These are phyloP conservation scores for Candida neerlandica DNA, from an alignment of 1,139 yeast genomes.

Conservation along the genomic window DNA sequence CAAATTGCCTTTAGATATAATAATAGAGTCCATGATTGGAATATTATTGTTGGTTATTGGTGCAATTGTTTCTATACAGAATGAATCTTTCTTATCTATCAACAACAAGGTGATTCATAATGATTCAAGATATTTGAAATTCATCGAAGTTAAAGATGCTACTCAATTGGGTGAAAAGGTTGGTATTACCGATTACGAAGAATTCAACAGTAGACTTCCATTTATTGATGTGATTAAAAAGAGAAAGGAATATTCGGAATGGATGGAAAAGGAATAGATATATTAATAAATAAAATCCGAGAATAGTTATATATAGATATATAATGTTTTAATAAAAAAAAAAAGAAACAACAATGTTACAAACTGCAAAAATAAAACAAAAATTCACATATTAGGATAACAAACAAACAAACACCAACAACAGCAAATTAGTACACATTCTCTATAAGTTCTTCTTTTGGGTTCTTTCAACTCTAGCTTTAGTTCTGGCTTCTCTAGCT, in stretches of 20 bases:
- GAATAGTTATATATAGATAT: neutral
- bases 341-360: neutral
- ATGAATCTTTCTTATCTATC: constrained; percentile 25
- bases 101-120: constrained; percentile 24
- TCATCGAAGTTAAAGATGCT: constrained; percentile 51
- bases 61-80: constrained; percentile 30
- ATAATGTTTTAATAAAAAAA: neutral
- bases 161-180: constrained; percentile 44
- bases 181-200: constrained; percentile 48
- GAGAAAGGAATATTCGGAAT: constrained; percentile 43
- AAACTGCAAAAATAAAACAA: neutral
- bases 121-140: constrained; percentile 36
- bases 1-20: constrained; percentile 37
- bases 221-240: constrained; percentile 46
- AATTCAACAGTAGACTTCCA: constrained; percentile 43
- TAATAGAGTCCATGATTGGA: constrained; percentile 45
- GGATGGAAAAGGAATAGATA: constrained; percentile 26
- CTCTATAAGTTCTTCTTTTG: constrained; percentile 16
- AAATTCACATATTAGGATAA: neutral
- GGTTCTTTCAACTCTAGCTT: constrained; percentile 31
- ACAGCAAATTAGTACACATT: neutral
- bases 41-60: constrained; percentile 41
- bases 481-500: constrained; percentile 54
- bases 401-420: neutral
- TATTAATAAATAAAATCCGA: neutral